Conservation (phyloP, 805 yeast genomes). For the Diddensiella santjacobensis region DNA sequence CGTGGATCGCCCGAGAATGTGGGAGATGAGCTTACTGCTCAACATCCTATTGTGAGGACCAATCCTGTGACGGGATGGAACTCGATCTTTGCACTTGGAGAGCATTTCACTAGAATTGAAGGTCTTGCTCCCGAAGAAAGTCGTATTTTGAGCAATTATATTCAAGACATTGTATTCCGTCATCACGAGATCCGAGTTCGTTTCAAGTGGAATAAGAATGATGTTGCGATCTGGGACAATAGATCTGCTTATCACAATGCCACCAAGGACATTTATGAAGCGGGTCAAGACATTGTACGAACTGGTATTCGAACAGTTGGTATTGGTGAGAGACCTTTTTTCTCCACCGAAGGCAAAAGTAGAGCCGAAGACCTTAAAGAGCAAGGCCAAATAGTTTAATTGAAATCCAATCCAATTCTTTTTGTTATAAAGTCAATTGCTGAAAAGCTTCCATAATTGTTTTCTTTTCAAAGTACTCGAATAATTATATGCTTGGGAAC, state of each 20-base stretch:
- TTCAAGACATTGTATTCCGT: slow-evolving; percentile 47
- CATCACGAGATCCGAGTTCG: slow-evolving; percentile 33
- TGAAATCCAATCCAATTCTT: neutral
- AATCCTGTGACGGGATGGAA: slow-evolving; percentile 68
- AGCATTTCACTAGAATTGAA: slow-evolving; percentile 47
- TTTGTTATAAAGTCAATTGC: too few species aligned
- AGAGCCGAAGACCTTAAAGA: slow-evolving; percentile 14
- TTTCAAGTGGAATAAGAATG: slow-evolving; percentile 56
- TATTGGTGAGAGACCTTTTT: slow-evolving; percentile 32
- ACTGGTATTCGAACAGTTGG: slow-evolving; percentile 29
- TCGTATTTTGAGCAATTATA: slow-evolving; percentile 43
- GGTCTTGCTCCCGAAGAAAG: slow-evolving; percentile 52
- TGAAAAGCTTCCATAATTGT: too few species aligned
- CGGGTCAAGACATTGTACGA: slow-evolving; percentile 22
- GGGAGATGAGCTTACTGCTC: slow-evolving; percentile 26
- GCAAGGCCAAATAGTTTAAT: slow-evolving; percentile 3
- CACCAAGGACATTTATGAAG: slow-evolving; percentile 44
- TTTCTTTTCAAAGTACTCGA: too few species aligned
- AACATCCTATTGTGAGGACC: slow-evolving; percentile 59
- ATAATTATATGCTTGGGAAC: too few species aligned
- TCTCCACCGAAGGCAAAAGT: slow-evolving; percentile 23
- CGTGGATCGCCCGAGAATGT: slow-evolving; percentile 31
- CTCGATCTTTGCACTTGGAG: slow-evolving; percentile 50
- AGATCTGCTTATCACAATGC: slow-evolving; percentile 64
- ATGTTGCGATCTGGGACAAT: slow-evolving; percentile 78